Evolutionary conservation across 176 grass and related monocot species (phyloP).

Genomic region (Oryza rufipogon): DNA sequence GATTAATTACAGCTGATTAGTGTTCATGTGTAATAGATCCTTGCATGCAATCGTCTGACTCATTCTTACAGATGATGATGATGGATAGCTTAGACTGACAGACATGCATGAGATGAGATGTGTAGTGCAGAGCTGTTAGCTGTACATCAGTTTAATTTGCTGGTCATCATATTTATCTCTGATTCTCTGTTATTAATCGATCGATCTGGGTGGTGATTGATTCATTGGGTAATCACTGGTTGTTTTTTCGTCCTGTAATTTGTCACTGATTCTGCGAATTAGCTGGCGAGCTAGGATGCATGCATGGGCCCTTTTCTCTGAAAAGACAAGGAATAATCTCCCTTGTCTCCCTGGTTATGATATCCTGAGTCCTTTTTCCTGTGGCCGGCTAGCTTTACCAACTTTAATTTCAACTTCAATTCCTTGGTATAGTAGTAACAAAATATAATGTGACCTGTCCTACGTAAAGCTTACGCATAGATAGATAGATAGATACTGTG

Average conservation of each 20-base stretch:
- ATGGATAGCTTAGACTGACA: background rate
- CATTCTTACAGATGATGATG: too few species aligned
- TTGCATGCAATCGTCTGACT: background rate
- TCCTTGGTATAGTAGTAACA: background rate
- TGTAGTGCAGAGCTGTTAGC: background rate
- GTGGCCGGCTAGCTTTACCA: conserved; percentile 3
- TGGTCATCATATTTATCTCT: background rate
- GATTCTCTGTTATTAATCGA: background rate
- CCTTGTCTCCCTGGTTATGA: background rate
- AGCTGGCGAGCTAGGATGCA: background rate
- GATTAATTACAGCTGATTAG: too few species aligned
- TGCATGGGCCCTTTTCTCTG: background rate
- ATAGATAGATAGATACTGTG: background rate
- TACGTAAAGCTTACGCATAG: background rate
- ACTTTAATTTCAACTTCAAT: conserved; percentile 22
- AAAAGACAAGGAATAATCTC: conserved; percentile 27
- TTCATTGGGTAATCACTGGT: background rate
- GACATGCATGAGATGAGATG: background rate
- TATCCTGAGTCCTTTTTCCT: background rate
- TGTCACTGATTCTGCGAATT: background rate
- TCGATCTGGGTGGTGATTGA: background rate
- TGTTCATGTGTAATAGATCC: too few species aligned
- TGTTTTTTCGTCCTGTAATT: background rate
- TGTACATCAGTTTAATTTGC: background rate
- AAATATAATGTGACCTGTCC: background rate